phyloP scores from a whole-genome alignment of 2,329 filamentous ascomycete genomes.

The Aureobasidium sp. region DNA sequence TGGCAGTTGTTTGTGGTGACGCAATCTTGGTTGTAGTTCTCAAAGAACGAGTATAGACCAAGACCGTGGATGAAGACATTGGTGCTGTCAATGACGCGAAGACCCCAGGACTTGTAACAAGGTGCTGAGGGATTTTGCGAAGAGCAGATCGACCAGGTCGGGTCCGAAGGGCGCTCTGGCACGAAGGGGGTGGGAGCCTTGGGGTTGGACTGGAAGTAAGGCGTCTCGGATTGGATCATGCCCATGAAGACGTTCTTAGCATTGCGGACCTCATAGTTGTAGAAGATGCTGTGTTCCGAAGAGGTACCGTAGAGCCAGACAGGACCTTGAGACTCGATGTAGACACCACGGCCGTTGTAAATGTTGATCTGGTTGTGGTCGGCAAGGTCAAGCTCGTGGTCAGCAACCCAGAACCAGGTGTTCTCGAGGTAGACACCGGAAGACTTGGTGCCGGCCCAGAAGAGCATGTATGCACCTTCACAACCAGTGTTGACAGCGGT shows the following conservation, averaged over 20 bases:
- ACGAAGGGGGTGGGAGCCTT: conserved; percentile 52
- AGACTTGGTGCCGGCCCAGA: conserved; percentile 49
- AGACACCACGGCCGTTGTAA: conserved; percentile 79
- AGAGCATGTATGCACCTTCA: conserved; percentile 61
- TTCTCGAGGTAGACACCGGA: conserved; percentile 75
- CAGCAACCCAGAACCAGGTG: conserved; percentile 85
- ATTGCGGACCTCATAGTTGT: conserved; percentile 60
- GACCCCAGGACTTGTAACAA: conserved; percentile 36
- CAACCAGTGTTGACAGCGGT: conserved; percentile 60
- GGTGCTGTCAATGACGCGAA: conserved; percentile 34
- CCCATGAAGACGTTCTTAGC: conserved; percentile 58
- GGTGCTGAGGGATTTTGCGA: conserved; percentile 18
- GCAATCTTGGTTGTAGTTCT: conserved; percentile 49
- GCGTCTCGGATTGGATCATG: conserved; percentile 62
- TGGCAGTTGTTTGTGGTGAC: conserved; percentile 44
- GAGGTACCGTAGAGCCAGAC: conserved; percentile 68
- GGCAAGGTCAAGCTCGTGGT: conserved; percentile 92
- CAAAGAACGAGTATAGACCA: conserved; percentile 54
- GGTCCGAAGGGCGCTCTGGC: conserved; percentile 38
- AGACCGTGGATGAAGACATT: conserved; percentile 41
- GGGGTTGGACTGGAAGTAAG: conserved; percentile 64
- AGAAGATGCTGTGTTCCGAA: conserved; percentile 61
- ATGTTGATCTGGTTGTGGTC: conserved; percentile 83
- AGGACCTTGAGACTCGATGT: conserved; percentile 67
- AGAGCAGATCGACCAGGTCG: conserved; percentile 34